These are phyloP conservation scores for Chrysoporthe cubensis DNA, from an alignment of 2,329 filamentous ascomycete genomes.

Conservation along the genomic window DNA sequence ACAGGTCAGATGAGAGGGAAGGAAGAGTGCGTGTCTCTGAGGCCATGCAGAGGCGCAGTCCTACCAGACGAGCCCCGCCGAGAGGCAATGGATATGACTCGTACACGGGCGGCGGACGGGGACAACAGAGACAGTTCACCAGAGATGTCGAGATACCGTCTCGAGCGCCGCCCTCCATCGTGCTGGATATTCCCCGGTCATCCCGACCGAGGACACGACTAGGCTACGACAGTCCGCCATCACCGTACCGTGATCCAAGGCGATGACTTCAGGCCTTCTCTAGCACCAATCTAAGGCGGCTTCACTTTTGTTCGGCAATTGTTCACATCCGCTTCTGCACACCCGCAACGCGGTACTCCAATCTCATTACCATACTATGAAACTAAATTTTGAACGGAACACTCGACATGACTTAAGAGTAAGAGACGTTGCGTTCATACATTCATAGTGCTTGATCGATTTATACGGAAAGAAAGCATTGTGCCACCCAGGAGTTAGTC, in stretches of 20 bases:
- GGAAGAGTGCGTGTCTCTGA: constrained; percentile 11
- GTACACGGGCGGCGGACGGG: constrained; percentile 9
- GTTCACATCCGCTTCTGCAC: too few species aligned
- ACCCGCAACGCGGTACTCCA: too few species aligned
- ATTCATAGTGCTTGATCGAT: not conserved
- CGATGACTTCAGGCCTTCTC: not conserved
- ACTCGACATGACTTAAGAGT: not conserved
- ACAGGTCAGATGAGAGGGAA: constrained; percentile 11
- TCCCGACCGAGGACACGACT: constrained; percentile 19
- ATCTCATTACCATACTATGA: too few species aligned
- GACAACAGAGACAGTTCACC: not conserved
- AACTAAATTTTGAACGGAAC: too few species aligned
- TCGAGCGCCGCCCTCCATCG: constrained; percentile 2
- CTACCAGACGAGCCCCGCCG: constrained; percentile 8
- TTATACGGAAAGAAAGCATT: not conserved
- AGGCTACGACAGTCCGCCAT: constrained; percentile 15
- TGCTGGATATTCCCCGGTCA: constrained; percentile 14
- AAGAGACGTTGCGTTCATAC: not conserved
- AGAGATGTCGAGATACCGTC: constrained; percentile 5
- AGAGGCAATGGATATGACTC: constrained; percentile 4
- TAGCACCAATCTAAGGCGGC: too few species aligned
- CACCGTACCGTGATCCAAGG: constrained; percentile 3
- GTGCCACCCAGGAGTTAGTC: too few species aligned
- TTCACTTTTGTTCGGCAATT: too few species aligned
- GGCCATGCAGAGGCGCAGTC: constrained; percentile 12